These are phyloP conservation scores for Termitomyces sp. DNA, from an alignment of 768 basidiomycete species.

Conservation along the genomic window DNA sequence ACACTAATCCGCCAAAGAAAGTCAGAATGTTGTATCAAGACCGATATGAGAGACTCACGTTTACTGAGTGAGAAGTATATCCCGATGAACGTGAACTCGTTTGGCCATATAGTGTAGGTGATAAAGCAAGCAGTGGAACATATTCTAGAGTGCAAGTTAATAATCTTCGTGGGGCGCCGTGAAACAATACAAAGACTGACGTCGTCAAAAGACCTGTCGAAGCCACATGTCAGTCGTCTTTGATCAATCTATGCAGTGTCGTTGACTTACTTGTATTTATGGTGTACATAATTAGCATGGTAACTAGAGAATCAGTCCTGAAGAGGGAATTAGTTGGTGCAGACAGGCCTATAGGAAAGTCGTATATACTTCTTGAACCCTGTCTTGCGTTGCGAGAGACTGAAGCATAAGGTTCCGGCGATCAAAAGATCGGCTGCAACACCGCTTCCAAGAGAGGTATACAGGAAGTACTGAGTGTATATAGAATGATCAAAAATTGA, in stretches of 20 bases:
- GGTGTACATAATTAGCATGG: slow-evolving; percentile 41
- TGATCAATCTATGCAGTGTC: not conserved
- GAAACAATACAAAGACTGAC: slow-evolving; percentile 23
- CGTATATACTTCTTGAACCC: slow-evolving; percentile 21
- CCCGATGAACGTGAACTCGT: slow-evolving; percentile 2
- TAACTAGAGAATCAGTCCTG: slow-evolving; percentile 42
- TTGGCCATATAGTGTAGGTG: slow-evolving; percentile 6
- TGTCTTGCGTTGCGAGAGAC: slow-evolving; percentile 25
- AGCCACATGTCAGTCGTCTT: not conserved
- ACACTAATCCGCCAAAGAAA: slow-evolving; percentile 15
- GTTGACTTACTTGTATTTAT: slow-evolving; percentile 40
- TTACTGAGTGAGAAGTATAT: slow-evolving; percentile 3
- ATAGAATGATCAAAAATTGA: not conserved
- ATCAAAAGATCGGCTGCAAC: slow-evolving; percentile 38
- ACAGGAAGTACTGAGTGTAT: slow-evolving; percentile 23
- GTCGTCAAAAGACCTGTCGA: slow-evolving; percentile 26
- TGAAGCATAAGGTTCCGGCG: slow-evolving; percentile 28
- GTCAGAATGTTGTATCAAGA: not conserved
- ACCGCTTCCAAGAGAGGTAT: slow-evolving; percentile 26
- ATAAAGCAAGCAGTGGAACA: slow-evolving; percentile 1
- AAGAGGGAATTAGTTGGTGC: not conserved
- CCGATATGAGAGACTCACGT: slow-evolving; percentile 19
- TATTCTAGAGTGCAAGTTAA: slow-evolving; percentile 27
- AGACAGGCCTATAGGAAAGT: not conserved
- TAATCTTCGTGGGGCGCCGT: slow-evolving; percentile 35